Base-by-base conservation (phyloP, 768 basidiomycete genomes). In the Chalciporus chontae region DNA sequence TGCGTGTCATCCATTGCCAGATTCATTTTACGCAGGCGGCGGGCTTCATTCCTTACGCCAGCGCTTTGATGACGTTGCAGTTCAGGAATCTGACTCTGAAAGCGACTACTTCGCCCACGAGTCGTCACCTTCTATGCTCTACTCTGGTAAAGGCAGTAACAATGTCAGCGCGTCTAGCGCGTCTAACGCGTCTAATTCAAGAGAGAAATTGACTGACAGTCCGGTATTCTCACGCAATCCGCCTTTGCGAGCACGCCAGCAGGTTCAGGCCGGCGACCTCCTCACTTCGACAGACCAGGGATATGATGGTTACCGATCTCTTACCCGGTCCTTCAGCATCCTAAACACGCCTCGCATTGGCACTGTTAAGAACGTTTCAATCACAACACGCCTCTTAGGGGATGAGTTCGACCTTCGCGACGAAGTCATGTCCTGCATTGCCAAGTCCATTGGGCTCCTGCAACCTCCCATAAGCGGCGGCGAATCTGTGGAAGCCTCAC, bases 371-470 rank as follows among this genome's bases (percentile, higher is more conserved):
- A 57, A 53, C 40, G 46, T 62, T 23, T 56, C 56, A 13, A 47
- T 63, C 48, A 45, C 64, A 51, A 45, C 60, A 21, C 54, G 44
- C 48, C 50, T 65, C 45, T 67, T 75, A 27, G 72, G 71, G 8
- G 87, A 85, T 21, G 91, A 94, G 18, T 94, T 97, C 57, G 92
- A 98, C 65, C 79, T 98, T n/a, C 81, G 91, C 31, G 91, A 94
- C 57, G 94, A 91, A 57, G 94, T 99, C 27, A 94, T 98, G 92
- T 87, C 89, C 1, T 95, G 92, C 66, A 94, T 99, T 52, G 94
- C 95, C 1, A 94, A 95, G 66, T 95, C 93, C 2, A 98, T 99
- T 50, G 96, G 96, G 4, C 76, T 99, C 11, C 72, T 91, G 19
- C 94, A 96, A 55, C 90, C 94, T 4, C 84, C 92, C 3, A 68